These are phyloP conservation scores for Phytopythium cucurbitacearum DNA, from an alignment of 352 stramenopile genomes.

Conservation along the genomic window DNA sequence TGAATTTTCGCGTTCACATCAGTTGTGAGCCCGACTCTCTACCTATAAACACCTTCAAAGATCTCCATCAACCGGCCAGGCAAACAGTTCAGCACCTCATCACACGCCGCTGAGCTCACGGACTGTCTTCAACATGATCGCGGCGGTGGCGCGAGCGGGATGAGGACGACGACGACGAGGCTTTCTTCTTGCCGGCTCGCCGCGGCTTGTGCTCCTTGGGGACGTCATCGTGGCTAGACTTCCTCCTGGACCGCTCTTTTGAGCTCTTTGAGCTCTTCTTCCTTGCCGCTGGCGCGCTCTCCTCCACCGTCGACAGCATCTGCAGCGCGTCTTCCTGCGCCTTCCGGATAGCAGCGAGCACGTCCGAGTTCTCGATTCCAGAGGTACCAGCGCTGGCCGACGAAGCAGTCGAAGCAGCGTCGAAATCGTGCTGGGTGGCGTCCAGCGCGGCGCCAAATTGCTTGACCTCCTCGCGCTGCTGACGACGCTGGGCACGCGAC, in stretches of 20 bases:
- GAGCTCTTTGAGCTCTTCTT: no score
- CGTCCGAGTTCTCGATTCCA: conserved; percentile 29
- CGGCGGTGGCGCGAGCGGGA: conserved; percentile 16
- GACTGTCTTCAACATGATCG: conserved; percentile 2
- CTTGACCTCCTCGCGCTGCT: conserved; percentile 42
- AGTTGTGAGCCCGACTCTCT: no score
- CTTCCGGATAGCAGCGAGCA: conserved; percentile 66
- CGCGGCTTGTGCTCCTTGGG: conserved; percentile 15
- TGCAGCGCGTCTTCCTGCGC: conserved; percentile 59
- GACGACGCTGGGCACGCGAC: conserved; percentile 22
- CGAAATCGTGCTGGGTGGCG: background rate
- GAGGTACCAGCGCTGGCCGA: conserved; percentile 1
- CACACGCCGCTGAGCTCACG: background rate
- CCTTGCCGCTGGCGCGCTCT: background rate
- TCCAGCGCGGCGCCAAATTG: conserved; percentile 28
- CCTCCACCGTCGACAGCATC: conserved; percentile 34
- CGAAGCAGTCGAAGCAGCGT: background rate
- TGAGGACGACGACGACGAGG: conserved; percentile 10
- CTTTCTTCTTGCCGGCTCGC: conserved; percentile 11
- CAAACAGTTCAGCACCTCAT: no score
- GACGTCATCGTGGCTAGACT: no score
- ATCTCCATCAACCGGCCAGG: no score
- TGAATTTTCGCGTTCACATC: no score
- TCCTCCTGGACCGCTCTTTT: no score
- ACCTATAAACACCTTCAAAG: no score